A percentile compares a stretch with the other conserved stretches of the same genome.
phyloP scores from a whole-genome alignment of 495 filamentous ascomycete genomes.

The Neurospora sp. region DNA sequence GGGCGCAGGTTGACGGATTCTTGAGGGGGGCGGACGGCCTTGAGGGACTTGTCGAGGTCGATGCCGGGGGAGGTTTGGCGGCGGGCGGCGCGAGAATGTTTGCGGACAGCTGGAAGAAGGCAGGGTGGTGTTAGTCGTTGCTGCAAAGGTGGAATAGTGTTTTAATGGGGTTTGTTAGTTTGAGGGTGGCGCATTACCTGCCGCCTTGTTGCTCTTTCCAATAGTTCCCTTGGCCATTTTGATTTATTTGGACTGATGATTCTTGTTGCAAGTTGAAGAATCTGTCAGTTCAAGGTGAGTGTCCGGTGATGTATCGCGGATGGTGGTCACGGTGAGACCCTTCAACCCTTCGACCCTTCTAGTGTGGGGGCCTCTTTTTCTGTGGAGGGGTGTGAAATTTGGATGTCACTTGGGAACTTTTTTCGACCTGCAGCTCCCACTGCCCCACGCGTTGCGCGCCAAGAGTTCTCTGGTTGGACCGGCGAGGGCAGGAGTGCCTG shows the following conservation, averaged over 20 bases:
- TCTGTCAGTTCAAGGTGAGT: not conserved
- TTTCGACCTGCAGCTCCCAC: not conserved
- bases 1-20: slow-evolving; percentile 41
- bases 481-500: not conserved
- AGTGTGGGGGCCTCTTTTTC: not conserved
- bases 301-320: not conserved
- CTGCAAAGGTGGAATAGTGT: not conserved
- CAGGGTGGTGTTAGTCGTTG: not conserved
- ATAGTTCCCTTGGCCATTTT: slow-evolving; percentile 33
- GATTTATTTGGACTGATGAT: not conserved
- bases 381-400: not conserved
- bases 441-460: not conserved
- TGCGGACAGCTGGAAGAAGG: slow-evolving; percentile 24
- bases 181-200: slow-evolving; percentile 13
- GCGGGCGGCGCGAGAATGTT: slow-evolving; percentile 63
- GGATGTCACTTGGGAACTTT: not conserved
- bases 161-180: not conserved
- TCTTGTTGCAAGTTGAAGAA: not conserved
- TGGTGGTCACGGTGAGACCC: not conserved
- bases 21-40: slow-evolving; percentile 44
- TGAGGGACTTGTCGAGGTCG: slow-evolving; percentile 67
- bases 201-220: slow-evolving; percentile 24
- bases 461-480: not conserved
- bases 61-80: slow-evolving; percentile 62
- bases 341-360: not conserved